phyloP scores from a whole-genome alignment of 352 stramenopile species.

The Globisporangium perplexum region DNA sequence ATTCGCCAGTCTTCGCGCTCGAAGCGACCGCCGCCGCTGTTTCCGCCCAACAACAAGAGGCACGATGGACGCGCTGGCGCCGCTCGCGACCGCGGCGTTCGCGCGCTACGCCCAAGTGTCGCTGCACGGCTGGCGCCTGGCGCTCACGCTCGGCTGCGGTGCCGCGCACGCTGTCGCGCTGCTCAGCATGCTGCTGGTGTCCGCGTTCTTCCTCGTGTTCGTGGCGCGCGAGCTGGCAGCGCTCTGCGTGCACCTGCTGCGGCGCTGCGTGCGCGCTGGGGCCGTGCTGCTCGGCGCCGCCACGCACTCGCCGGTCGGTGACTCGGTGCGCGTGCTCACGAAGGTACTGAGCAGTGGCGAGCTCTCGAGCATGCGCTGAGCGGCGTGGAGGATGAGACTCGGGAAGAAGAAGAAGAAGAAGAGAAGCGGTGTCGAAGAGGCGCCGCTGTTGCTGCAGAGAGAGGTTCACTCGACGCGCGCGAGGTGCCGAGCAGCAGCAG shows the following conservation, averaged over 20 bases:
- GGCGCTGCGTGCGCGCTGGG: not conserved
- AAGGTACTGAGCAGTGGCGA: conserved; percentile 11
- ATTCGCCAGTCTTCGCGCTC: not conserved
- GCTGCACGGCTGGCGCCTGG: conserved; percentile 7
- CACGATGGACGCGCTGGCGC: not conserved
- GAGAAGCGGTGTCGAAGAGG: not conserved
- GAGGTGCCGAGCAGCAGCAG: not conserved
- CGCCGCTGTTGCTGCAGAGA: not conserved
- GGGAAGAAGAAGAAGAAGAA: not conserved
- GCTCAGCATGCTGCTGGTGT: conserved; percentile 5
- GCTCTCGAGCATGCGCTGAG: conserved; percentile 7
- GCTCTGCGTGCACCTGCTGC: conserved; percentile 1
- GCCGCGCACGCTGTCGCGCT: not conserved
- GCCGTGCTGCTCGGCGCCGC: not conserved
- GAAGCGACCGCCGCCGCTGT: no score
- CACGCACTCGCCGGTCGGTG: conserved; percentile 3
- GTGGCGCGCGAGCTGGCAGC: conserved; percentile 3
- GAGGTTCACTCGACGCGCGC: not conserved
- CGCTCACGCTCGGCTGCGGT: conserved; percentile 4
- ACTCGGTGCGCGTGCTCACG: conserved; percentile 4
- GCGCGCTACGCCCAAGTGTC: conserved; percentile 7
- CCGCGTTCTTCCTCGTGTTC: conserved; percentile 8
- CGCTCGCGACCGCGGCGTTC: not conserved
- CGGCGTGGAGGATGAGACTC: not conserved
- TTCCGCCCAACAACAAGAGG: no score